Evolutionary conservation across 495 filamentous ascomycete genomes (phyloP).

Genomic region (Trichoderma reesei): DNA sequence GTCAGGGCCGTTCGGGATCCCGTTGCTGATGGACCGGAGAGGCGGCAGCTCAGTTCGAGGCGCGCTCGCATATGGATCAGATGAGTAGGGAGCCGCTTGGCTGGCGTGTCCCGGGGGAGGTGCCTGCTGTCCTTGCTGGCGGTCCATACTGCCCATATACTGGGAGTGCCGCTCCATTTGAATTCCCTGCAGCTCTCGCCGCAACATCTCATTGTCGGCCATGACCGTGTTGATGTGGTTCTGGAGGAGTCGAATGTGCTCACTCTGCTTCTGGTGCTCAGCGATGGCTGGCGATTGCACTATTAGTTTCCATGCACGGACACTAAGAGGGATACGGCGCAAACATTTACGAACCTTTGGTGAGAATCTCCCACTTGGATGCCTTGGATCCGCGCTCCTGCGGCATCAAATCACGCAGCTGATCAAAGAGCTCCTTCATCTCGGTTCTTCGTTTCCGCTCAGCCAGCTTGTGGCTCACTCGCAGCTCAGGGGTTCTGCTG

Average conservation of each 20-base stretch:
- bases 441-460: constrained; percentile 93
- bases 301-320: background rate
- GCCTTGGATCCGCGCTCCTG: constrained; percentile 85
- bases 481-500: constrained; percentile 87
- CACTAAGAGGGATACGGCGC: background rate
- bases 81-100: constrained; percentile 19
- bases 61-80: constrained; percentile 21
- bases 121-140: constrained; percentile 8
- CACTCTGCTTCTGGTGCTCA: constrained; percentile 41
- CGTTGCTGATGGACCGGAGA: constrained; percentile 28
- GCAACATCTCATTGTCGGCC: constrained; percentile 37
- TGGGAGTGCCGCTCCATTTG: constrained; percentile 44
- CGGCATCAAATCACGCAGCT: constrained; percentile 70
- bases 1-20: constrained; percentile 25
- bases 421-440: constrained; percentile 96
- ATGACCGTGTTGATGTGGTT: constrained; percentile 25
- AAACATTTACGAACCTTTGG: constrained; percentile 55
- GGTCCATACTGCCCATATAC: constrained; percentile 26
- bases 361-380: constrained; percentile 98
- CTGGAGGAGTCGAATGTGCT: constrained; percentile 28
- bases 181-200: constrained; percentile 38
- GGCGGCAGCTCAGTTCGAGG: constrained; percentile 39
- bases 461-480: constrained; percentile 90
- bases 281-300: constrained; percentile 34
- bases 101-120: constrained; percentile 24